These are phyloP conservation scores for Fusarium sp. DNA, from an alignment of 2,329 filamentous ascomycete genomes.

Conservation along the genomic window DNA sequence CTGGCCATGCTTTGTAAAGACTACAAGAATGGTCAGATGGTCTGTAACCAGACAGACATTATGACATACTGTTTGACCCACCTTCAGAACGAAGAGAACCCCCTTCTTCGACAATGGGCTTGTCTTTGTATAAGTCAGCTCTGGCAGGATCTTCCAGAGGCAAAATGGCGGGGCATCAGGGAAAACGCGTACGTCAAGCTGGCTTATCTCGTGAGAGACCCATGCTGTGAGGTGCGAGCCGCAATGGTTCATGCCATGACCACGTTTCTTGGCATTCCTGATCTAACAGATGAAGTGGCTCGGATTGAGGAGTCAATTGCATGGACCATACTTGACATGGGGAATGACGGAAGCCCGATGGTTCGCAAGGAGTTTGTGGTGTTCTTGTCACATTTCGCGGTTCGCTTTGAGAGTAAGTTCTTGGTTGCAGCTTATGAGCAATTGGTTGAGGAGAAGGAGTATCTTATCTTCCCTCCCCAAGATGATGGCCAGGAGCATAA, in stretches of 20 bases:
- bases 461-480: conserved; percentile 65
- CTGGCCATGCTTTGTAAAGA: conserved; percentile 96
- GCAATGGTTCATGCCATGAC: conserved; percentile 95
- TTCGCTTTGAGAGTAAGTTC: conserved; percentile 92
- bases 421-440: conserved; percentile 93
- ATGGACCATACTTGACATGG: conserved; percentile 89
- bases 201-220: conserved; percentile 82
- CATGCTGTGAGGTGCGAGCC: conserved; percentile 90
- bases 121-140: conserved; percentile 95
- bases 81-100: conserved; percentile 86
- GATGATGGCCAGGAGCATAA: conserved; percentile 69
- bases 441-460: conserved; percentile 82
- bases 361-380: conserved; percentile 93
- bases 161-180: conserved; percentile 95
- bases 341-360: conserved; percentile 91
- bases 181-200: conserved; percentile 86
- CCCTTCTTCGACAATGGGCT: conserved; percentile 92
- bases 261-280: conserved; percentile 92
- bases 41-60: conserved; percentile 90
- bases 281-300: conserved; percentile 89
- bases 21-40: conserved; percentile 89
- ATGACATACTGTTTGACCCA: conserved; percentile 89
- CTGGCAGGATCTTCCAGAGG: conserved; percentile 90
- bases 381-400: conserved; percentile 91
- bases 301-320: conserved; percentile 92